Conservation (phyloP, 2,329 filamentous ascomycete genomes). For the Fusarium bulbicola region DNA sequence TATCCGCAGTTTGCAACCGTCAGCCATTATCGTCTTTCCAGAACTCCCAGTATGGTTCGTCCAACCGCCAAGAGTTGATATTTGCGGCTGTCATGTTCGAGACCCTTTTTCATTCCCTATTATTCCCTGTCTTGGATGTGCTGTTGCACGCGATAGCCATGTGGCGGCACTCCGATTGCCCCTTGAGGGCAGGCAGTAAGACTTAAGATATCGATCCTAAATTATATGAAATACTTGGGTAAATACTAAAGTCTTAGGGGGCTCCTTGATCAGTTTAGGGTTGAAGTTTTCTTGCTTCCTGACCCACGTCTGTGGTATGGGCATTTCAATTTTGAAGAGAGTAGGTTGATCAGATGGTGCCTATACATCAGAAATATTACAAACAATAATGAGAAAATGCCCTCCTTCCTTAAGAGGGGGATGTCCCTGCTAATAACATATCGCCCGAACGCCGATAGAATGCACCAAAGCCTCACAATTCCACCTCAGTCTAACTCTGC, state of each 20-base stretch:
- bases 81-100: slow-evolving; percentile 15
- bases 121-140: background rate
- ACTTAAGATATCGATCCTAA: background rate
- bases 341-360: slow-evolving; percentile 10
- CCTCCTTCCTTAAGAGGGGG: background rate
- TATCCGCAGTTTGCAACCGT: slow-evolving; percentile 5
- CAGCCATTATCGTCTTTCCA: background rate
- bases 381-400: slow-evolving; percentile 2
- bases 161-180: slow-evolving; percentile 8
- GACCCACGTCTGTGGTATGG: background rate
- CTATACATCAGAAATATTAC: slow-evolving; percentile 8
- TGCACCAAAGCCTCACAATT: slow-evolving; percentile 6
- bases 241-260: background rate
- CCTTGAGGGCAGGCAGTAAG: background rate
- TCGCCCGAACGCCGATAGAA: slow-evolving; percentile 29
- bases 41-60: background rate
- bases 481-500: slow-evolving; percentile 44
- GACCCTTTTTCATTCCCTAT: slow-evolving; percentile 14
- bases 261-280: background rate
- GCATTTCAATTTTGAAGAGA: background rate
- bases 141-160: slow-evolving; percentile 2
- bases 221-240: background rate
- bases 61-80: background rate
- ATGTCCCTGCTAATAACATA: background rate
- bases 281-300: background rate